Evolutionary conservation across 2,329 filamentous ascomycete genomes (phyloP), one percentile per base, ranked within the genome.

Genomic region (Keithomyces neogunnii): DNA sequence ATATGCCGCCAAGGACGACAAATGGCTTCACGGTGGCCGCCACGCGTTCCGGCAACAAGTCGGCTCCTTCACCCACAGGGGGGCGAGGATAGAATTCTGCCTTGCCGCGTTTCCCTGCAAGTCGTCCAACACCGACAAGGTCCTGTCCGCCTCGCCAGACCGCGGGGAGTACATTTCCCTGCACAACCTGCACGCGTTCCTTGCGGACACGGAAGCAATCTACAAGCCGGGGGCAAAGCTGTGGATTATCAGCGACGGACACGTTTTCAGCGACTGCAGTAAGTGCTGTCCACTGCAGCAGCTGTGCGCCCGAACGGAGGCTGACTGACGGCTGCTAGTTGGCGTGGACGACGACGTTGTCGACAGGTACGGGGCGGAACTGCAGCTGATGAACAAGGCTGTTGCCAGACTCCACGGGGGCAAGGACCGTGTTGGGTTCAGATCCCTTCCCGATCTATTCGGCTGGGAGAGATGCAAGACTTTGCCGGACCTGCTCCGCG

Each of bases 331-430:
- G 7, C 29, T 8, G 29, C 5, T 49, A 66, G 65, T 73, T 40
- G 71, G 72, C 7, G 71, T 73, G 33, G 70, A 73, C 29, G 71
- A 75, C 53, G 61, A 61, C 28, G 63, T 65, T 44, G 71, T 74
- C 10, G 69, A 72, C 44, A 53, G 53, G 7, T 73, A 74, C 53
- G 64, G 67, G 39, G 61, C 58, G 7, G 59, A 62, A 8, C 60
- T 74, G 47, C 64, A 65, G 31, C 62, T 65, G 19, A 68, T 72
- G 60, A 70, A 71, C 49, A 57, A 61, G 6, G 53, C 52, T 48
- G 50, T 67, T 51, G 50, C 59, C 3, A 19, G 49, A 11, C 56
- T 56, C 43, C 62, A 49, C 53, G 62, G 59, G 10, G 57, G 56
- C 13, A 42, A 44, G 1, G 58, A 59, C n/a, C 53, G 61, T 13